phyloP scores from a whole-genome alignment of 306 rosid genomes.

The Quercus berberidifolia region DNA sequence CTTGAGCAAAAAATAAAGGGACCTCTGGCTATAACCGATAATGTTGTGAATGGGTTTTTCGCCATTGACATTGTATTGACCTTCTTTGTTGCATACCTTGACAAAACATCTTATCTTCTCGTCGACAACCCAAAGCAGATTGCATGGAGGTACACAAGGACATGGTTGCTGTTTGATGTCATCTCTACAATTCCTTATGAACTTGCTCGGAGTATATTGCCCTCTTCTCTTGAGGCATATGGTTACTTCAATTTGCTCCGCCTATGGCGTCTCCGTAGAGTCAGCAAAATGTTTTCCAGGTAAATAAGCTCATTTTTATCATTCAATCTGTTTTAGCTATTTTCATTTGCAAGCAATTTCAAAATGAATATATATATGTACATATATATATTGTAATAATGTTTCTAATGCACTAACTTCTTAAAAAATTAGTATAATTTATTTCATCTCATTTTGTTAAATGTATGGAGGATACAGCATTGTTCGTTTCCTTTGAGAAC shows the following conservation, averaged over 20 bases:
- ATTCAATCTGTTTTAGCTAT: neutral
- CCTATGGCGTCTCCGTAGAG: slow-evolving; percentile 82
- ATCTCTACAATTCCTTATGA: slow-evolving; percentile 64
- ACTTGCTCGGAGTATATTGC: slow-evolving; percentile 28
- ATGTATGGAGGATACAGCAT: too few relatives aligned
- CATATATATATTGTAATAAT: neutral
- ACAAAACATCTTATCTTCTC: slow-evolving; percentile 50
- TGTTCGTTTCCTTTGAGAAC: too few relatives aligned
- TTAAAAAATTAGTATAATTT: neutral
- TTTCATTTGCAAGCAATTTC: neutral
- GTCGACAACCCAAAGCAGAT: slow-evolving; percentile 40
- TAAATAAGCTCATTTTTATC: slow-evolving; percentile 4
- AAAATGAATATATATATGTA: neutral
- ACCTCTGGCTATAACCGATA: slow-evolving; percentile 37
- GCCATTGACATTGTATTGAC: slow-evolving; percentile 59
- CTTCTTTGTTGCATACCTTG: slow-evolving; percentile 73
- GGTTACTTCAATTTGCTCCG: slow-evolving; percentile 74
- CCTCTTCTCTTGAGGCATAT: slow-evolving; percentile 33
- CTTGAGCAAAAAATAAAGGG: slow-evolving; percentile 15
- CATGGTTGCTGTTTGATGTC: slow-evolving; percentile 65
- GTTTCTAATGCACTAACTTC: too few relatives aligned
- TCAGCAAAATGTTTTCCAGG: slow-evolving; percentile 74
- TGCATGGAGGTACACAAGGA: slow-evolving; percentile 52
- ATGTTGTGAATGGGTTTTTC: slow-evolving; percentile 58
- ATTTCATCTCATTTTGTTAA: too few relatives aligned